Evolutionary conservation across 2,329 filamentous ascomycete species (phyloP).

Genomic region (Aspergillus sp.): DNA sequence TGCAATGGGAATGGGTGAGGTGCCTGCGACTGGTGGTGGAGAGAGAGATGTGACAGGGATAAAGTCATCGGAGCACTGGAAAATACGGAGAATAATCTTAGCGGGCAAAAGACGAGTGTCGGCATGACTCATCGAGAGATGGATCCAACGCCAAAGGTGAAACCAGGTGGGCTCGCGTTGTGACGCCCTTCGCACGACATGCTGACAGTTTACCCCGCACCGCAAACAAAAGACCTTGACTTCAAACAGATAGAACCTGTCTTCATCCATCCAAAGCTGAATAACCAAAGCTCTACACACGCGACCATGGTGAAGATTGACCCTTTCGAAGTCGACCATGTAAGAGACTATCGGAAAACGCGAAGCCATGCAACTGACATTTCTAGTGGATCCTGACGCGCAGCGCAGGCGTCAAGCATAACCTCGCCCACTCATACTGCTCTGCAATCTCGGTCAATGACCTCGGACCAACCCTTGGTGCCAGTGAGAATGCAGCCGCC

Average conservation of each 20-base stretch:
- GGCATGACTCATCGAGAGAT: neutral
- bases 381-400: neutral
- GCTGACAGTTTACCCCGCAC: neutral
- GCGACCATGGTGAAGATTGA: neutral
- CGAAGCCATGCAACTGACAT: neutral
- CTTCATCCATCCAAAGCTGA: neutral
- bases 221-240: neutral
- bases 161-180: neutral
- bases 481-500: neutral
- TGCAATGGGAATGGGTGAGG: too few relatives aligned
- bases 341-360: neutral
- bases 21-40: too few relatives aligned
- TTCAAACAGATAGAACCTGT: too few relatives aligned
- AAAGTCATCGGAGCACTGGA: too few relatives aligned
- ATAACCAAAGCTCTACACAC: neutral
- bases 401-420: neutral
- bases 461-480: fast-evolving
- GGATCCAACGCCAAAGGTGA: neutral
- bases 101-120: too few relatives aligned
- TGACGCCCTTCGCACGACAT: neutral
- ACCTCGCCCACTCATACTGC: neutral
- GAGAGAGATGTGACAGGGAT: too few relatives aligned
- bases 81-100: too few relatives aligned
- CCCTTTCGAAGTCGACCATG: neutral
- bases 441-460: neutral